Evolutionary conservation across 768 basidiomycete genomes (phyloP), one percentile per base, ranked within the genome.

Genomic region (Rhizopogon sp.): DNA sequence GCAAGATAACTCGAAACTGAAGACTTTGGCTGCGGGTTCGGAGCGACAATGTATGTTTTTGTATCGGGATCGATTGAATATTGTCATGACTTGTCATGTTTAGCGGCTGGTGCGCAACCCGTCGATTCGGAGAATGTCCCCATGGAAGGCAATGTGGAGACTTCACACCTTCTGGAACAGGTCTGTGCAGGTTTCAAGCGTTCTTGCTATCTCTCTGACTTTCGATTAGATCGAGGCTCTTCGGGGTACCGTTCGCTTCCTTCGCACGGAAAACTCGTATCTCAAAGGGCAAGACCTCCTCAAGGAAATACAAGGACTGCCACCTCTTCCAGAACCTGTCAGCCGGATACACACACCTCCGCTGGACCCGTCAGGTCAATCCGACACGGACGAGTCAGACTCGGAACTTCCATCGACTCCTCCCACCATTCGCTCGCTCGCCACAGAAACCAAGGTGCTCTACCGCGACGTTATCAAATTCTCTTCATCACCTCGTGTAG

Each of bases 221-320:
- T 28, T n/a, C 54, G 11, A 55, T 22, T 61, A 93, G 88, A 85
- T 98, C 64, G 90, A 96, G 44, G 89, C 88, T 13, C 80, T 98
- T n/a, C 88, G 92, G 40, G 86, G 88, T 5, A 90, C 95, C 0
- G 84, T 98, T 29, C 84, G 92, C 17, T 98, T 90, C 82, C 77
- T 99, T n/a, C 85, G 95, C 22, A 85, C 80, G 37, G 95, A 98
- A 70, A 98, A 98, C 67, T 82, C 91, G 2, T 93, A 91, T 66
- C 85, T 98, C 72, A 94, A 90, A 66, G 92, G 93, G 2, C 90
- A 93, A 68, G 93, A 95, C 62, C 80, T 98, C 0, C 82, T 98
- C 56, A 79, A 80, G 50, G 90, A 93, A 61, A 85, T 98, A 53
- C 82, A 88, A 58, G 65, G 83, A 6, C 76, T 98, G 0, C 89